Evolutionary conservation across 371 early-diverging fungal genomes (phyloP), one percentile per base, ranked within the genome.

Genomic region (Rhizopus delemar): DNA sequence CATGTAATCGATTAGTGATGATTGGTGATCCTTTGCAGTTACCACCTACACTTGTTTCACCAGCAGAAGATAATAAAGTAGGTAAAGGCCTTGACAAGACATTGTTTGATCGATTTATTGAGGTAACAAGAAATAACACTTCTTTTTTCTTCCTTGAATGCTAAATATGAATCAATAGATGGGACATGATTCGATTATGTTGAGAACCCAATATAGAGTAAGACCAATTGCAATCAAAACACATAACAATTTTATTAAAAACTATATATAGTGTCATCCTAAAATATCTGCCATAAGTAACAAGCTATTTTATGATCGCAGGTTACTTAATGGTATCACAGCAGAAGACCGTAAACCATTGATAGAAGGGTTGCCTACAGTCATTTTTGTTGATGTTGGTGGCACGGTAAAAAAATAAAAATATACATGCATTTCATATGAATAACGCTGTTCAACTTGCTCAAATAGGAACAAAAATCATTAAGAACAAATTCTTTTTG

Each of bases 11-110:
- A 13, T 64, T 93, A 5, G 77, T 98, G 8, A 75, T 97, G 51
- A 90, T 97, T 35, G 99, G 99, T 12, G 99, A 98, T 68, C 99
- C 98, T 1, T 66, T 84, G 16, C 81, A 97, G 80, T 85, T 98
- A 48, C 84, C 94, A 5, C 97, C 97, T 9, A 93, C 93, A 0
- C 54, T 96, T 35, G 77, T 75, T 6, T 85, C 86, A 9, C 65
- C 41, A 53, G 70, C 66, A 7, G 82, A 73, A 45, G 69, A 52
- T 31, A 57, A 58, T 0, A 68, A 73, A n/a, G 66, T 64, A 12
- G 82, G 81, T 4, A 69, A 78, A 53, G 92, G 93, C 0, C 77
- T 94, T 36, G 93, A 93, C 12, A 81, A 92, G 38, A 92, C 94
- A 0, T 62, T 97, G 11, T 97, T 96, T 78, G 91, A 93, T 60